Evolutionary conservation across 768 basidiomycete species (phyloP).

Genomic region (Leccinum truebloodii): DNA sequence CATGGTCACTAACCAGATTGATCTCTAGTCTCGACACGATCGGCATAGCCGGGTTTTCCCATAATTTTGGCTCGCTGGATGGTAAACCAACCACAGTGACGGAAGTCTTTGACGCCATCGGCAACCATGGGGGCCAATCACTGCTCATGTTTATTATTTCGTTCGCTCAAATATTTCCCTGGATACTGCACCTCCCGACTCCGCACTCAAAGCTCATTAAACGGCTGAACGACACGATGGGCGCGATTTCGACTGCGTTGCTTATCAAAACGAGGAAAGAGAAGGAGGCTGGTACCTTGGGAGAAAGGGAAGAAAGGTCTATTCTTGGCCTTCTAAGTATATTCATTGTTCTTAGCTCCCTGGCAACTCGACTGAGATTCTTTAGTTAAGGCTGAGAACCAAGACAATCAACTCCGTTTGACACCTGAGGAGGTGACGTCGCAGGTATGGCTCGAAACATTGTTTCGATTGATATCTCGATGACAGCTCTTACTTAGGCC

Average conservation of each 20-base stretch:
- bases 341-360: background rate
- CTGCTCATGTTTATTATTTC: conserved; percentile 17
- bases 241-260: conserved; percentile 35
- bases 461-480: background rate
- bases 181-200: conserved; percentile 35
- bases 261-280: conserved; percentile 36
- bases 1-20: background rate
- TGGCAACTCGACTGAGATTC: background rate
- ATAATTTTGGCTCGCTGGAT: conserved; percentile 44
- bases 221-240: conserved; percentile 33
- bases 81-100: conserved; percentile 34
- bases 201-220: conserved; percentile 22
- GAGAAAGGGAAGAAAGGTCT: conserved; percentile 35
- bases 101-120: conserved; percentile 28
- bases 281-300: conserved; percentile 30
- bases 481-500: conserved; percentile 21
- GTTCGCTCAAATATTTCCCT: conserved; percentile 33
- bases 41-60: conserved; percentile 47
- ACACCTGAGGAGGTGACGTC: conserved; percentile 43
- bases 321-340: conserved; percentile 41
- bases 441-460: conserved; percentile 23
- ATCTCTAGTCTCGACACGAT: conserved; percentile 42
- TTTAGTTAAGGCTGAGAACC: conserved; percentile 40
- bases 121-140: conserved; percentile 8
- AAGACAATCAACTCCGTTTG: conserved; percentile 32